Evolutionary conservation across 202 grass and related monocot species (phyloP).

Genomic region (Bolboschoenoplectus hybrid): DNA sequence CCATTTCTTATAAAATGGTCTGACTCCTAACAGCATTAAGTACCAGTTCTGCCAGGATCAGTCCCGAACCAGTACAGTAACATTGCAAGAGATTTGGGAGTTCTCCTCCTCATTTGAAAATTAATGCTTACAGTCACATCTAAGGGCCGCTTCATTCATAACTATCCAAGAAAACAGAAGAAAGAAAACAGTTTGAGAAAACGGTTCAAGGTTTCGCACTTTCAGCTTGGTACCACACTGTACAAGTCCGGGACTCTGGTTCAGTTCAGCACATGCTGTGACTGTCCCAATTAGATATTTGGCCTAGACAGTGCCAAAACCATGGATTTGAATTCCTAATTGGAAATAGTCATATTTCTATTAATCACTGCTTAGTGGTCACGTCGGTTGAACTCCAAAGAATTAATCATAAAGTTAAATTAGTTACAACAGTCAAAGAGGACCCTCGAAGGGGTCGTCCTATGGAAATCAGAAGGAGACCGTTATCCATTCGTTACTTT

Average conservation of each 20-base stretch:
- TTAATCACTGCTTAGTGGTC: neutral
- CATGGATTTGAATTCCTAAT: neutral
- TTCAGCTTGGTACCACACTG: neutral
- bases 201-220: neutral
- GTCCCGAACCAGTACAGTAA: neutral
- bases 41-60: conserved; percentile 8
- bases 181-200: neutral
- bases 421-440: neutral
- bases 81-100: neutral
- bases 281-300: neutral
- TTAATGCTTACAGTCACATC: neutral
- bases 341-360: too few relatives aligned
- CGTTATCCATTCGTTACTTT: neutral
- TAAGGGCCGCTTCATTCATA: neutral
- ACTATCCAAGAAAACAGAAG: neutral
- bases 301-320: neutral
- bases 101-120: neutral
- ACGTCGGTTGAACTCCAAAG: neutral
- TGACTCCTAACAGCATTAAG: neutral
- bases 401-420: neutral
- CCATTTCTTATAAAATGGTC: neutral
- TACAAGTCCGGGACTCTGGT: neutral
- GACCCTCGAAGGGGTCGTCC: neutral
- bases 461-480: neutral
- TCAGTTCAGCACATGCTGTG: neutral